These are phyloP conservation scores for Mycothermus thermophilus DNA, from an alignment of 495 filamentous ascomycete species.

Conservation along the genomic window DNA sequence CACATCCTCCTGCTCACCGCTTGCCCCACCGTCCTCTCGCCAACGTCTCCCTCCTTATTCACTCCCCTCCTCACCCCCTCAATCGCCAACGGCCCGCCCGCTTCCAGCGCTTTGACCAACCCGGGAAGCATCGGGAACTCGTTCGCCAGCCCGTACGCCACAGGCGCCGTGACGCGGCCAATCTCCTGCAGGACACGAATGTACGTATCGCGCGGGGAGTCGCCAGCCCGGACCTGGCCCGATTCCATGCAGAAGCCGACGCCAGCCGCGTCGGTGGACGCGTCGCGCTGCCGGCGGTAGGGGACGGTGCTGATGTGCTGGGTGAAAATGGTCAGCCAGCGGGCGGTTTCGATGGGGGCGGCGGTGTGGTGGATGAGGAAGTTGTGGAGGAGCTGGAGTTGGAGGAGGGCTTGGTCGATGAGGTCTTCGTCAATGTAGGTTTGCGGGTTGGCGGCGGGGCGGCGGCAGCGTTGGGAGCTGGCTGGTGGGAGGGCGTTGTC, in stretches of 20 bases:
- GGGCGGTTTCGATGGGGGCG: slow-evolving; percentile 47
- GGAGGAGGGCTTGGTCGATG: slow-evolving; percentile 60
- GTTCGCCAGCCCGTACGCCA: slow-evolving; percentile 55
- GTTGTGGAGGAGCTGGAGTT: slow-evolving; percentile 53
- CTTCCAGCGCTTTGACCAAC: slow-evolving; percentile 45
- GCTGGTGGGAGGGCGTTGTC: slow-evolving; percentile 11
- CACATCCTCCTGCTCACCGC: slow-evolving; percentile 58
- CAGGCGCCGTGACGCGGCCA: slow-evolving; percentile 53
- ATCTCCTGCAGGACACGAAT: slow-evolving; percentile 70
- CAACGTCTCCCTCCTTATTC: slow-evolving; percentile 52
- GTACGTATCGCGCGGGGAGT: slow-evolving; percentile 54
- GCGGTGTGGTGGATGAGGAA: slow-evolving; percentile 63
- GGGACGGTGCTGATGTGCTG: slow-evolving; percentile 68
- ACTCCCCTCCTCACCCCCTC: slow-evolving; percentile 52
- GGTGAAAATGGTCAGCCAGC: slow-evolving; percentile 69
- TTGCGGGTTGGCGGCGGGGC: slow-evolving; percentile 30
- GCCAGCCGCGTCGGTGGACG: slow-evolving; percentile 30
- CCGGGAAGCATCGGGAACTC: slow-evolving; percentile 45
- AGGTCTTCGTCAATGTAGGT: slow-evolving; percentile 52
- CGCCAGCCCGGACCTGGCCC: slow-evolving; percentile 66
- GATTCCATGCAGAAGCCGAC: slow-evolving; percentile 72
- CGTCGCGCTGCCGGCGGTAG: slow-evolving; percentile 40
- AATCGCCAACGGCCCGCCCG: slow-evolving; percentile 43
- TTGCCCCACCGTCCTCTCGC: slow-evolving; percentile 51
- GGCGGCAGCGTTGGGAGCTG: slow-evolving; percentile 17